Conservation (phyloP, 768 basidiomycete genomes). For the Kwoniella heveanensis region DNA sequence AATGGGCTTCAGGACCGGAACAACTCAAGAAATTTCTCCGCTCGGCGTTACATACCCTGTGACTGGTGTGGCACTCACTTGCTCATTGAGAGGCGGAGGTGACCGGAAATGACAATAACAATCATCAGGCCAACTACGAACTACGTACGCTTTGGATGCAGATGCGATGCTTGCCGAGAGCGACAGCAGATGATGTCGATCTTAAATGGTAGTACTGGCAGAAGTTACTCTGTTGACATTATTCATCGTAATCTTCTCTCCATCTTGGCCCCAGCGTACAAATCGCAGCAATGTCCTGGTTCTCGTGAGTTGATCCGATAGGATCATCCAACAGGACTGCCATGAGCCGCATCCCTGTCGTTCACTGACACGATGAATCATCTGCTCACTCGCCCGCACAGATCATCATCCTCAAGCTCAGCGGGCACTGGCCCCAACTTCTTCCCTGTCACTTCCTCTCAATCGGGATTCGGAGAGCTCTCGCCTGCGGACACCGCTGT, state of each 20-base stretch:
- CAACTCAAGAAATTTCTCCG: conserved; percentile 10
- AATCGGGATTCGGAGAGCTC: conserved; percentile 43
- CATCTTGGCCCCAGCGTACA: neutral
- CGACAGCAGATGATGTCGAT: neutral
- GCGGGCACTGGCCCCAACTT: conserved; percentile 63
- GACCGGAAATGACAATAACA: conserved; percentile 3
- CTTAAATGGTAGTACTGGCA: no score
- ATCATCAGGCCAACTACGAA: neutral
- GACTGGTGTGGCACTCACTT: conserved; percentile 13
- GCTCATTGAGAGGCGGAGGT: neutral
- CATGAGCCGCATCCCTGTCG: no score
- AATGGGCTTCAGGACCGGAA: neutral
- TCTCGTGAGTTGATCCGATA: no score
- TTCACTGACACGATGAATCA: neutral
- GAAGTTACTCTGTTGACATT: no score
- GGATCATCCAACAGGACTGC: no score
- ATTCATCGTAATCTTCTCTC: neutral
- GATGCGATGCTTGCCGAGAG: neutral
- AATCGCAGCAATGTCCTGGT: conserved; percentile 36
- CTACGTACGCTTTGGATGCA: neutral
- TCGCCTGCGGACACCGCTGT: conserved; percentile 50
- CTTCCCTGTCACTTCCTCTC: conserved; percentile 70
- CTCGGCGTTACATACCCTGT: neutral
- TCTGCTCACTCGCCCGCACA: conserved; percentile 12
- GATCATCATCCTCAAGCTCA: conserved; percentile 19